Conservation (phyloP, 805 yeast genomes). For the Ogataea angusta region DNA sequence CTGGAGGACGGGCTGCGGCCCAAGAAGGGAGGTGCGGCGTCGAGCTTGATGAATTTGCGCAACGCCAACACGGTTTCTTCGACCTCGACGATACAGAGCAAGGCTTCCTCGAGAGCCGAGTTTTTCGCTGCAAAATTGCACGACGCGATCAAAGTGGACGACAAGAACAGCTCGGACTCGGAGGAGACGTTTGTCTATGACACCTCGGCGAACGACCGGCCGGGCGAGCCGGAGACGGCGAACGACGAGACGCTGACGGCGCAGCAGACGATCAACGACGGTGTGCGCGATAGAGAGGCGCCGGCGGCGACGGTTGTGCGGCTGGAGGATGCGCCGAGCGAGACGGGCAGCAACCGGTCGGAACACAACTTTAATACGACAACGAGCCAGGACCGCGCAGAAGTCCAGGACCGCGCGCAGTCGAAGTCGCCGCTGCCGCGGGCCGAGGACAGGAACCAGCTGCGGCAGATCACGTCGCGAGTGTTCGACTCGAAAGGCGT, state of each 20-base stretch:
- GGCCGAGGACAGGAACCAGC: constrained; percentile 20
- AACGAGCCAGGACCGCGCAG: constrained; percentile 10
- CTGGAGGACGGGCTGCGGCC: constrained; percentile 8
- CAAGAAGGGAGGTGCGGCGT: constrained; percentile 18
- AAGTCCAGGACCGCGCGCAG: neutral
- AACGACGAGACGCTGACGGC: constrained; percentile 11
- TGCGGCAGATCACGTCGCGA: constrained; percentile 62
- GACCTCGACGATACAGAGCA: constrained; percentile 36
- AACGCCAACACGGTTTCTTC: constrained; percentile 27
- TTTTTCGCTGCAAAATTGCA: constrained; percentile 94
- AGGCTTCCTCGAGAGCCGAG: constrained; percentile 74
- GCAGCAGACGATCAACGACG: constrained; percentile 5
- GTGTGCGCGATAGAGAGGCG: neutral
- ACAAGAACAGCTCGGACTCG: constrained; percentile 65
- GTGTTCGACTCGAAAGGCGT: constrained; percentile 71
- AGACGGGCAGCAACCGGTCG: constrained; percentile 19
- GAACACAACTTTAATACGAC: constrained; percentile 20
- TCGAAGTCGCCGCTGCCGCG: constrained; percentile 4
- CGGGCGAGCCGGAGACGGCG: constrained; percentile 26
- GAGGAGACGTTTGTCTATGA: constrained; percentile 98
- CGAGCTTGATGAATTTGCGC: constrained; percentile 29
- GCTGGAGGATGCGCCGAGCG: constrained; percentile 18
- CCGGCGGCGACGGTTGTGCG: neutral
- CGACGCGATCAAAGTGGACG: constrained; percentile 87
- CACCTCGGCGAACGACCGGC: constrained; percentile 29